Evolutionary conservation across 768 basidiomycete genomes (phyloP).

Genomic region (Psilocybe cubensis): DNA sequence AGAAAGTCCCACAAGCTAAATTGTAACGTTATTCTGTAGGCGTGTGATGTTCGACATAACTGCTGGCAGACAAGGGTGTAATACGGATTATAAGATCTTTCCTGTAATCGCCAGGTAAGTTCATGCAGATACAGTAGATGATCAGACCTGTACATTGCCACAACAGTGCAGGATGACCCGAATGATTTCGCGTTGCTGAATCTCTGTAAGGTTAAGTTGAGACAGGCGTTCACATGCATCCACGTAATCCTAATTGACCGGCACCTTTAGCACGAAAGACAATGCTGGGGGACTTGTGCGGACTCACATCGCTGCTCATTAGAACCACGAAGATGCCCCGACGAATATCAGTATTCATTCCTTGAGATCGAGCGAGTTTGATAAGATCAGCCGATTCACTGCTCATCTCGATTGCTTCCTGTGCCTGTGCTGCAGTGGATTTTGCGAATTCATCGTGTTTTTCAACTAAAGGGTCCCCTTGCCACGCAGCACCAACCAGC

Average conservation of each 20-base stretch:
- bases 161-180: slow-evolving; percentile 92
- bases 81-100: slow-evolving; percentile 93
- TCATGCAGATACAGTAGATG: not conserved
- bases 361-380: slow-evolving; percentile 89
- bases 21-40: slow-evolving; percentile 90
- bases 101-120: slow-evolving; percentile 47
- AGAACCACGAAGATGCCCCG: slow-evolving; percentile 90
- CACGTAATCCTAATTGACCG: slow-evolving; percentile 77
- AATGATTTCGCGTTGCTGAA: slow-evolving; percentile 95
- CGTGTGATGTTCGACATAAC: slow-evolving; percentile 77
- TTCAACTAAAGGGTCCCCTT: slow-evolving; percentile 88
- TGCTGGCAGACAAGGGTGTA: slow-evolving; percentile 89
- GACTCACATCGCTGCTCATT: slow-evolving; percentile 90
- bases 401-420: slow-evolving; percentile 27
- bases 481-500: slow-evolving; percentile 97
- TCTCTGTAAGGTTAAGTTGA: slow-evolving; percentile 81
- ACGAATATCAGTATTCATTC: slow-evolving; percentile 98
- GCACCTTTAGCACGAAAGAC: not conserved
- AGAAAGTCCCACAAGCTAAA: slow-evolving; percentile 98
- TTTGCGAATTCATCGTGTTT: slow-evolving; percentile 45
- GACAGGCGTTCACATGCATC: slow-evolving; percentile 92
- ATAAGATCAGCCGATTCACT: slow-evolving; percentile 48
- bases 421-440: slow-evolving; percentile 19
- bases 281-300: not conserved
- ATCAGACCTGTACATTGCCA: slow-evolving; percentile 66